Base-by-base conservation (phyloP, 805 yeast species). In the Saccharomycopsis sp. region DNA sequence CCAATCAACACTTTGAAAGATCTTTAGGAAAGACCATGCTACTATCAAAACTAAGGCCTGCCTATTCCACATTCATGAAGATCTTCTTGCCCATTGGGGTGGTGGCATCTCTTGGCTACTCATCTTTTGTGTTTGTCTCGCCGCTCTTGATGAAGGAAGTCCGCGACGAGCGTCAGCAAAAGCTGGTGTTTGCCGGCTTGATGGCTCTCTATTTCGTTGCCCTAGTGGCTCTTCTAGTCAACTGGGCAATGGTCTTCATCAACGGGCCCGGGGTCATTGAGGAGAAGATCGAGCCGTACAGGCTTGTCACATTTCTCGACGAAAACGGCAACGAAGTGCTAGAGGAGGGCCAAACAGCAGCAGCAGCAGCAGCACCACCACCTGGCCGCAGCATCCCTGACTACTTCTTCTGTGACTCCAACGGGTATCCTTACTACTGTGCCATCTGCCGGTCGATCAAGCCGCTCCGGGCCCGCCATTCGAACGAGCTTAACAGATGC, bases 381-480 rank as follows among this genome's bases (percentile, higher is more conserved):
- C 9, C 29, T 10, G 15, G 15, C 5, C 16, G 13, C 3, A 13
- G 18, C 4, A 16, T 39, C 8, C 92, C 94, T 0, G 64, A 58
- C 1, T 61, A 68, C 18, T 88, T 85, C 54, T 54, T 68, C 13
- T 82, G 94, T 55, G 87, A 82, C 55, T 62, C 61, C 7, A 66
- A 71, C 42, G 96, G 97, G 0, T 74, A 69, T 48, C 94, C 95
- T 0, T 63, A 64, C 20, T 88, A 83, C 77, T 86, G 95, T 53
- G 59, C 80, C 1, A 57, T 61, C 8, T 84, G 95, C 54, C 63
- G 71, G 36, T 68, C 79, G 4, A 58, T 83, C 22, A 85, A 83
- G 53, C 67, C 78, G 1, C 70, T 74, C 19, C 64, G 96, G 38
- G 57, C 82, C 0, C 89, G 76, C 50, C 96, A 84, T 53, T 78